Evolutionary conservation across 1,284 basidiomycete genomes (phyloP), one percentile per base, ranked within the genome.

Genomic region (Ganoderma meredithae): DNA sequence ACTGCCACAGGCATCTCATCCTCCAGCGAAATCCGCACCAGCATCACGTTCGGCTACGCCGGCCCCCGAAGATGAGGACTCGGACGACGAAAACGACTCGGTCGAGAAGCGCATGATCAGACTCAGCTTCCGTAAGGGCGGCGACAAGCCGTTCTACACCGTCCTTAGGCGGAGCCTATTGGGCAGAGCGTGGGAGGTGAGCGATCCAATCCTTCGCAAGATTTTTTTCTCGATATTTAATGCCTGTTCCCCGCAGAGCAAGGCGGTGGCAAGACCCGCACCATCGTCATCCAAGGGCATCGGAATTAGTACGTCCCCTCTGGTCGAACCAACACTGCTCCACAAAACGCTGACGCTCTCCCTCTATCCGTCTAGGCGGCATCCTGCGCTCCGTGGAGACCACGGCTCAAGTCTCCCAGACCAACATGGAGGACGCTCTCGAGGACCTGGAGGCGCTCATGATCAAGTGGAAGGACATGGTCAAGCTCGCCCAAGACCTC

Each of bases 401-500:
- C 25, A 88, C 88, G n/a, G 88, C 89, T 4, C 86, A 90, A 71
- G 84, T 85, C 13, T 84, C 90, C 17, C 85, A 90, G 62, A 87
- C 86, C 8, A 85, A 90, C 71, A 90, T 99, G 84, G 86, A 88
- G 59, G 88, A 90, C 73, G 94, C 96, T 0, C 86, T 99, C 62
- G 86, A 90, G 73, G 97, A 99, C 76, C 86, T 99, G 31, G 95
- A 99, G 76, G 92, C 94, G 0, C 84, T 99, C 53, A 97, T 95
- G 93, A 84, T 92, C 62, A 95, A 96, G 78, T 96, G 97, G 0
- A 93, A 91, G 73, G 94, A 96, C 73, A 98, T 99, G 92, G 96
- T 95, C 64, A 88, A 89, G 52, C 86, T 98, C 36, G 96, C 97
- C 1, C 92, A 92, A 70, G 91, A 95, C 60, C 88, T 99, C 72